phyloP scores from a whole-genome alignment of 1,284 basidiomycete genomes.

The Neolentinus lepideus region DNA sequence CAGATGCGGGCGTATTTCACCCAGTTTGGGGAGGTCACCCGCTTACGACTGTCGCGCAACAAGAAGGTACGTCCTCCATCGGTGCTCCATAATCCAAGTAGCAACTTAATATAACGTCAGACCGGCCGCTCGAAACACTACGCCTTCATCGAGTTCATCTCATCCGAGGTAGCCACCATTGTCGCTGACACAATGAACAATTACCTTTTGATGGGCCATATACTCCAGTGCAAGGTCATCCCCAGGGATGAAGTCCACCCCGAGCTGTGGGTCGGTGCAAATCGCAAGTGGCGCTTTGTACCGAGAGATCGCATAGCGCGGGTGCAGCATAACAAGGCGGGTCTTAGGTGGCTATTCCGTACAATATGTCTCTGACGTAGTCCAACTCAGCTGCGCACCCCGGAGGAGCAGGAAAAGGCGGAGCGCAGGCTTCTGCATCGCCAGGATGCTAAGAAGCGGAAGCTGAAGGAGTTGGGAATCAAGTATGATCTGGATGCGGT shows the following conservation, averaged over 20 bases:
- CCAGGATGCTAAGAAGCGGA: constrained; percentile 73
- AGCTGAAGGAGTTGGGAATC: constrained; percentile 80
- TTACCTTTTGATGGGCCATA: constrained; percentile 92
- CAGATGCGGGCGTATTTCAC: constrained; percentile 90
- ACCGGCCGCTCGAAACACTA: constrained; percentile 97
- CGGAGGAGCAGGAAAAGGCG: constrained; percentile 62
- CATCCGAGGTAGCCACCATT: constrained; percentile 85
- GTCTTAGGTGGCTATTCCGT: constrained; percentile 3
- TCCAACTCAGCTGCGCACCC: constrained; percentile 58
- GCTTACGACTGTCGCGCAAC: constrained; percentile 88
- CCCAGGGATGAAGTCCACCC: constrained; percentile 88
- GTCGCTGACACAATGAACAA: constrained; percentile 99
- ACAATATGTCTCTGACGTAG: neutral
- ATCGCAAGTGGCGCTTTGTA: constrained; percentile 81
- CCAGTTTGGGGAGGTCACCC: constrained; percentile 91
- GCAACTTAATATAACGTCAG: too few relatives aligned
- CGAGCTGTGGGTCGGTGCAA: constrained; percentile 95
- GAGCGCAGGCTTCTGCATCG: constrained; percentile 71
- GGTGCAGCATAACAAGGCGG: constrained; percentile 72
- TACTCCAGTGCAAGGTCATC: constrained; percentile 84
- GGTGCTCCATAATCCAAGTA: too few relatives aligned
- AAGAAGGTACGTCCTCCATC: constrained; percentile 61
- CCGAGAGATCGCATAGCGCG: constrained; percentile 72
- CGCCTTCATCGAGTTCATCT: constrained; percentile 93
- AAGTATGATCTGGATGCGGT: constrained; percentile 80